These are phyloP conservation scores for Pseudogymnoascus sp. DNA, from an alignment of 2,329 filamentous ascomycete genomes.

Conservation along the genomic window DNA sequence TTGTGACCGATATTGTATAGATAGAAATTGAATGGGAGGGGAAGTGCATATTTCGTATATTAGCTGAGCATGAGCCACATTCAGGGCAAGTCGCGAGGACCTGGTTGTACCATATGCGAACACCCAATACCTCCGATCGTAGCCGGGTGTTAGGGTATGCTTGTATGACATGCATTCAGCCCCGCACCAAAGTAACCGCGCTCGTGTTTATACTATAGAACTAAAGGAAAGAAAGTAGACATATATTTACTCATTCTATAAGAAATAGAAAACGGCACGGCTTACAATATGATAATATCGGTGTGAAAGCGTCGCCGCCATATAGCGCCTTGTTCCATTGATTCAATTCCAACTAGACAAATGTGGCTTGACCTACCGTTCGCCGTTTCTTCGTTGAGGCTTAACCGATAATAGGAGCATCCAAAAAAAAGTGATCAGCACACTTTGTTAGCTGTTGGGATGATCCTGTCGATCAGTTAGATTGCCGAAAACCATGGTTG, in stretches of 20 bases:
- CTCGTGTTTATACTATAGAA: background rate
- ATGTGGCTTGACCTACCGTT: background rate
- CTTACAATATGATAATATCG: background rate
- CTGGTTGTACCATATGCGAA: background rate
- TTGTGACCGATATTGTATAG: background rate
- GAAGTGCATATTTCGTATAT: background rate
- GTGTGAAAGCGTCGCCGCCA: background rate
- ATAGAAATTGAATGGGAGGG: background rate
- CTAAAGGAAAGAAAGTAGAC: background rate
- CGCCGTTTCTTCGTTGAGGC: background rate
- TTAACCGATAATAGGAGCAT: background rate
- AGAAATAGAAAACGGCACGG: background rate
- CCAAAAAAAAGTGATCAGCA: background rate
- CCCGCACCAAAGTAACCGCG: background rate
- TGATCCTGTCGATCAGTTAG: background rate
- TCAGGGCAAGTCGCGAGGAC: background rate
- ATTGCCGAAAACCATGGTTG: background rate
- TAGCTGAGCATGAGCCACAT: background rate
- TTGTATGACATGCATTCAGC: conserved; percentile 2
- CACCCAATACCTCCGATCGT: background rate
- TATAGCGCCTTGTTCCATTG: background rate
- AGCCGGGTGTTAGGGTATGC: background rate
- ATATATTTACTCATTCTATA: background rate
- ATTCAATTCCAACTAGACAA: background rate
- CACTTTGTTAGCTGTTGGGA: background rate